Evolutionary conservation across 2,329 filamentous ascomycete species (phyloP).

Genomic region (Sporothrix variecibatus): DNA sequence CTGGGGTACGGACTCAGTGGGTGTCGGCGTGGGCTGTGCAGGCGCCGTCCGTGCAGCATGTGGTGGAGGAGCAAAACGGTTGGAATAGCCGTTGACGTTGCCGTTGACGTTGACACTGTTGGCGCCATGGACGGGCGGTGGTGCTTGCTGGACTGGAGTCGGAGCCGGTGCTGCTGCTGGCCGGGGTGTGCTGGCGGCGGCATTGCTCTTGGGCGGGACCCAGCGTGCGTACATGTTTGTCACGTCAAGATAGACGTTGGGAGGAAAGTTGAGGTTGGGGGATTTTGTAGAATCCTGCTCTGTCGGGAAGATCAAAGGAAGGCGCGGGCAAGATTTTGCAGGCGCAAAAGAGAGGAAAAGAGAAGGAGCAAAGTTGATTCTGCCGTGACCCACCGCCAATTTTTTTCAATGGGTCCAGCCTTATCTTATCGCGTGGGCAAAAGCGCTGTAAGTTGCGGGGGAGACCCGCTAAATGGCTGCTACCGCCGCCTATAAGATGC

Average conservation of each 20-base stretch:
- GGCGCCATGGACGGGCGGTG: background rate
- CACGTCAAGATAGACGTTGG: background rate
- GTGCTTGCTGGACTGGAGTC: background rate
- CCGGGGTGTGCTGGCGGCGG: constrained; percentile 12
- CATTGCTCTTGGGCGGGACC: constrained; percentile 38
- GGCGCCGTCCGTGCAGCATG: background rate
- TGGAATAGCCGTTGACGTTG: background rate
- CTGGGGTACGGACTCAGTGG: constrained; percentile 9
- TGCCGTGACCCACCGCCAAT: constrained; percentile 27
- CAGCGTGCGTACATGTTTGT: constrained; percentile 41
- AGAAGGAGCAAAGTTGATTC: constrained; percentile 18
- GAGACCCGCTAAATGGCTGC: background rate
- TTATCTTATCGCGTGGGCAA: constrained; percentile 22
- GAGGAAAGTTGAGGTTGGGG: background rate
- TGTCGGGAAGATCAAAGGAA: background rate
- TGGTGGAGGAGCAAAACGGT: background rate
- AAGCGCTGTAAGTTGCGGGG: background rate
- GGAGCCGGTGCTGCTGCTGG: background rate
- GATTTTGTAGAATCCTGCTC: background rate
- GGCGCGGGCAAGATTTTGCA: background rate
- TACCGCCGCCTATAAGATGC: background rate
- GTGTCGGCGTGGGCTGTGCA: constrained; percentile 12
- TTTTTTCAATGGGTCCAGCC: constrained; percentile 13
- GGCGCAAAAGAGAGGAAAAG: background rate
- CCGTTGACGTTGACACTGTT: background rate